Conservation (phyloP, 495 filamentous ascomycete genomes). For the Penicilliopsis zonata region DNA sequence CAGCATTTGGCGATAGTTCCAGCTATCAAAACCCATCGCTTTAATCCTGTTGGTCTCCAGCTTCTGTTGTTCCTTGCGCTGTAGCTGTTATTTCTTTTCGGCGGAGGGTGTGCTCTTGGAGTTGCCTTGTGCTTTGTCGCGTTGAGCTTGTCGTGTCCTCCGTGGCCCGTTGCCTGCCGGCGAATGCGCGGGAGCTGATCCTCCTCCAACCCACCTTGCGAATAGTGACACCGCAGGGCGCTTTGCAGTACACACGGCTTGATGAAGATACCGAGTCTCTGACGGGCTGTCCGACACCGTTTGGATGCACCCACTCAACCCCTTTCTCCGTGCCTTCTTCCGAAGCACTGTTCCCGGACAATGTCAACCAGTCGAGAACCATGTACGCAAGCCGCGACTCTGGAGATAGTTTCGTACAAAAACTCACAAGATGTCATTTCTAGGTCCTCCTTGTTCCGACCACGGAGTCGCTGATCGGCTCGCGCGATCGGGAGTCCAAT, state of each 20-base stretch:
- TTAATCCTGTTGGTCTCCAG: too few species aligned
- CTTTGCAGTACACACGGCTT: constrained; percentile 22
- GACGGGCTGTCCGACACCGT: constrained; percentile 37
- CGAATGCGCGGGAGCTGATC: constrained; percentile 26
- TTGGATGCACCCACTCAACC: constrained; percentile 99
- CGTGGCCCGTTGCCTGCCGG: constrained; percentile 13
- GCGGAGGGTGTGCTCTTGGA: too few species aligned
- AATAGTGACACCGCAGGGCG: constrained; percentile 15
- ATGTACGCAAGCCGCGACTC: constrained; percentile 40
- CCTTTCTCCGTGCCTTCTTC: constrained; percentile 96
- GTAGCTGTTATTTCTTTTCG: not conserved
- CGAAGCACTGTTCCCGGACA: constrained; percentile 85
- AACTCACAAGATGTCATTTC: constrained; percentile 1
- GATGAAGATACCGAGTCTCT: constrained; percentile 25
- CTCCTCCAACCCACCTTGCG: constrained; percentile 24
- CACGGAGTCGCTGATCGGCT: constrained; percentile 78
- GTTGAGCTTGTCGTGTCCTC: constrained; percentile 1
- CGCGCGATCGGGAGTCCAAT: constrained; percentile 80
- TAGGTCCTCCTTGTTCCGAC: constrained; percentile 87
- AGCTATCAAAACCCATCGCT: too few species aligned
- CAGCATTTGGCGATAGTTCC: too few species aligned
- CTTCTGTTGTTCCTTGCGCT: constrained; percentile 3
- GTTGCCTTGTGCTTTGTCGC: not conserved
- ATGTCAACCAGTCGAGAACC: constrained; percentile 83
- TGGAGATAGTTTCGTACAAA: not conserved